Evolutionary conservation across 805 yeast genomes (phyloP).

Genomic region (Wickerhamiella musiphila): DNA sequence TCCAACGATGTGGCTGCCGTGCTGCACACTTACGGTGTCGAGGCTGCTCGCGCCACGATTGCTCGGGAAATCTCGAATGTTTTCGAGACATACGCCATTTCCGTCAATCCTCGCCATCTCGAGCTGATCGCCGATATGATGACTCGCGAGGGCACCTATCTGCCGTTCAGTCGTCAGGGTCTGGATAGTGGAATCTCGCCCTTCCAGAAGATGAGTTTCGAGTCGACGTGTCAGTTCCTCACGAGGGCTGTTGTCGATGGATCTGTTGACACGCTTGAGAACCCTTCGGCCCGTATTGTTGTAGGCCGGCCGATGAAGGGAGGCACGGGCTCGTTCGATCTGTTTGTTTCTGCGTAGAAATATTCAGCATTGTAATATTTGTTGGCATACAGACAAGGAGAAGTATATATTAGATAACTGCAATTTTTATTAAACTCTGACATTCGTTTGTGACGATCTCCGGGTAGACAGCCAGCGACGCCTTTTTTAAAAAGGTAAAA

Average conservation of each 20-base stretch:
- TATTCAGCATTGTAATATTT: slow-evolving; percentile 1
- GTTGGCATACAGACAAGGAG: neutral
- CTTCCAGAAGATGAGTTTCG: slow-evolving; percentile 97
- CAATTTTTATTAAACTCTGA: neutral
- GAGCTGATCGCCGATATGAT: slow-evolving; percentile 96
- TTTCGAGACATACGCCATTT: slow-evolving; percentile 88
- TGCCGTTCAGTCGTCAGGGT: slow-evolving; percentile 97
- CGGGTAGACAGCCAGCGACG: too few species aligned
- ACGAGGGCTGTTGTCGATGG: slow-evolving; percentile 92
- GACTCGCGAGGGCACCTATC: slow-evolving; percentile 95
- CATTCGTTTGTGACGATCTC: too few species aligned
- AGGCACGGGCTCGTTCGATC: slow-evolving; percentile 94
- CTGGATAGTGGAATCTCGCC: slow-evolving; percentile 91
- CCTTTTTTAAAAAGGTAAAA: too few species aligned
- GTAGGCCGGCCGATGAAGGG: slow-evolving; percentile 78
- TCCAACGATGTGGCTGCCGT: slow-evolving; percentile 92
- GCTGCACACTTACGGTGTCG: slow-evolving; percentile 85
- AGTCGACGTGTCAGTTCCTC: slow-evolving; percentile 92
- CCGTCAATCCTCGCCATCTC: slow-evolving; percentile 83
- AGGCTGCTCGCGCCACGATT: slow-evolving; percentile 95
- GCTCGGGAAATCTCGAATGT: slow-evolving; percentile 91
- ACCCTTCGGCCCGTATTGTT: slow-evolving; percentile 88
- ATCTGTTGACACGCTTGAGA: slow-evolving; percentile 70
- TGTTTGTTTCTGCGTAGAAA: slow-evolving; percentile 20
- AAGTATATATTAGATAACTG: neutral